phyloP scores from a whole-genome alignment of 192 early-diverging fungal genomes.

The Mortierella antarctica region DNA sequence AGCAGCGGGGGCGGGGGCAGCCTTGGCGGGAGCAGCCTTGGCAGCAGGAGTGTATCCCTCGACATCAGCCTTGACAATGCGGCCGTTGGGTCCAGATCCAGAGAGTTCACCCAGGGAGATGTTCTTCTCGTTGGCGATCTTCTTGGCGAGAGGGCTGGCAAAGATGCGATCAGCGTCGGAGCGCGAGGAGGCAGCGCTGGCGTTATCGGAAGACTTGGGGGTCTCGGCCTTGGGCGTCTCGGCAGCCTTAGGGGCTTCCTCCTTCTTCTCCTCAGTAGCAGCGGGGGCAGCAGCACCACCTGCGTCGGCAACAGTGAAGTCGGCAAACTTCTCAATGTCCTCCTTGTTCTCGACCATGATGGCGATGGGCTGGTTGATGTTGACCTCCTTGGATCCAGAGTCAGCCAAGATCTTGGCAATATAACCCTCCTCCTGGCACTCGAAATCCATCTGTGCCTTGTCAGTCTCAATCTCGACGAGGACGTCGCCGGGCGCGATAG shows the following conservation, averaged over 20 bases:
- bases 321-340: conserved; percentile 88
- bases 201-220: conserved; percentile 24
- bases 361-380: conserved; percentile 79
- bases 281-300: conserved; percentile 52
- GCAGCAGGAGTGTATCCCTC: conserved; percentile 67
- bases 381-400: conserved; percentile 88
- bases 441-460: conserved; percentile 99
- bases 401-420: conserved; percentile 93
- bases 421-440: conserved; percentile 98
- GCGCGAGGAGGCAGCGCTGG: conserved; percentile 47
- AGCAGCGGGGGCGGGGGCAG: conserved; percentile 49
- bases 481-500: conserved; percentile 89
- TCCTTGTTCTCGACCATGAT: conserved; percentile 91
- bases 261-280: conserved; percentile 51
- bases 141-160: conserved; percentile 87
- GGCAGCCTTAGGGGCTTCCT: conserved; percentile 26
- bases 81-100: conserved; percentile 90
- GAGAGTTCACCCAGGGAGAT: conserved; percentile 79
- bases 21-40: conserved; percentile 54
- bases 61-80: conserved; percentile 94
- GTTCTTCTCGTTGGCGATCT: conserved; percentile 85
- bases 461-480: conserved; percentile 98
- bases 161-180: conserved; percentile 72
- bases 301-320: conserved; percentile 74
- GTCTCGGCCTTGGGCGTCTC: conserved; percentile 32